Conservation (phyloP, 2,329 filamentous ascomycete genomes). For the Xylaria multiplex region DNA sequence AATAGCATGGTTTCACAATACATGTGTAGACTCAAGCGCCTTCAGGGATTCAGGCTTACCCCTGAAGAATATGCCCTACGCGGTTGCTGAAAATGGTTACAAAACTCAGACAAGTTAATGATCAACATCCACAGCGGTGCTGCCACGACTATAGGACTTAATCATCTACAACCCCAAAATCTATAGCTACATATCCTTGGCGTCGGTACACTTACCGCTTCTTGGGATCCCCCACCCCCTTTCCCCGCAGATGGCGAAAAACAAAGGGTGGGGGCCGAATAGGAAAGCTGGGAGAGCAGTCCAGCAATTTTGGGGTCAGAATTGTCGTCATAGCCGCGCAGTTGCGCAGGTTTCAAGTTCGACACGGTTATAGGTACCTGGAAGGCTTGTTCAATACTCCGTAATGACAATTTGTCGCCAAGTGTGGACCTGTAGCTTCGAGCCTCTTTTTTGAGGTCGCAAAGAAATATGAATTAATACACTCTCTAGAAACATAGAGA, state of each 20-base stretch:
- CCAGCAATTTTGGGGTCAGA: conserved; percentile 18
- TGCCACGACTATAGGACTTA: no score
- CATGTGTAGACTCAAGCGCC: background rate
- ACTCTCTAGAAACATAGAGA: background rate
- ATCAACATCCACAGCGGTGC: no score
- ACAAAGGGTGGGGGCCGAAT: conserved; percentile 4
- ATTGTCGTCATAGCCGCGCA: conserved; percentile 21
- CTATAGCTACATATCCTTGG: no score
- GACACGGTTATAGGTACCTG: no score
- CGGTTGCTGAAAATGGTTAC: background rate
- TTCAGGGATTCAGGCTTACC: background rate
- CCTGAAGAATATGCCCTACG: background rate
- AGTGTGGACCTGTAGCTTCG: background rate
- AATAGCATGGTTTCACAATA: no score
- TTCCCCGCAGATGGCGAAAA: conserved; percentile 2
- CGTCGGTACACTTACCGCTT: background rate
- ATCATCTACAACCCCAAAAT: no score
- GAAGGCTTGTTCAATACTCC: no score
- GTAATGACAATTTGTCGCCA: background rate
- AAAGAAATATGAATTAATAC: background rate
- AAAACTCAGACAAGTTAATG: no score
- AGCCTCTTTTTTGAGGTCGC: no score
- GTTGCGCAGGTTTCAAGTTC: background rate
- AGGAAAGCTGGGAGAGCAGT: background rate
- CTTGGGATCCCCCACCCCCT: background rate